Evolutionary conservation across 2,329 filamentous ascomycete genomes (phyloP), one percentile per base, ranked within the genome.

Genomic region (Hypoxylon sp.): DNA sequence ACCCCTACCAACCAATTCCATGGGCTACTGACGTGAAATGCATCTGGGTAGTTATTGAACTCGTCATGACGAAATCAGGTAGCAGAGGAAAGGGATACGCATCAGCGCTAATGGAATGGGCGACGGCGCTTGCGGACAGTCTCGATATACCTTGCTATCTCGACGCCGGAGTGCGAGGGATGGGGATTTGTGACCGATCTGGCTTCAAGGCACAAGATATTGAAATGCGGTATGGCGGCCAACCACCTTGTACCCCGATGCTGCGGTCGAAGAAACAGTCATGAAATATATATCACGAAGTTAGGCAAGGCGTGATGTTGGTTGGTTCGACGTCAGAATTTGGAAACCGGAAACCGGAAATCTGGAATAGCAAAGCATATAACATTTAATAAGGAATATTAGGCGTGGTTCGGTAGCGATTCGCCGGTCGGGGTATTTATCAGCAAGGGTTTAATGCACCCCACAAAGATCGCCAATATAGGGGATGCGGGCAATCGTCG

Each of bases 181-280:
- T 74, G 70, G 66, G 67, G 14, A 76, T 74, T 26, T 73, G 71
- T 33, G 70, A 74, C 39, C 64, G 67, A 33, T 60, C 57, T 22
- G 73, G 74, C 29, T 74, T 77, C 58, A 59, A 67, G 63, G 65
- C 68, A 31, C 69, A 74, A 31, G 69, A 74, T n/a, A 58, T 75
- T 29, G 66, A 71, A 48, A 47, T 55, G 48, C 68, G 63, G 39
- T 75, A 75, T 31, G 70, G 69, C 13, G 74, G 70, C 2, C 66
- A 71, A 13, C 72, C 73, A 26, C 73, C 71, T 29, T 74, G 72
- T 31, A 69, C 71, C n/a, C 73, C 72, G n/a, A 74, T 74, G 69
- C 42, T 72, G 22, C 69, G 73, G 57, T 59, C 71, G 17, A 71
- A 39, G n/a, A 73, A 70, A 53, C 57, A 67, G 48, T 57, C 14